phyloP scores from a whole-genome alignment of 768 basidiomycete species.

The Phlebiopsis flavidoalba region DNA sequence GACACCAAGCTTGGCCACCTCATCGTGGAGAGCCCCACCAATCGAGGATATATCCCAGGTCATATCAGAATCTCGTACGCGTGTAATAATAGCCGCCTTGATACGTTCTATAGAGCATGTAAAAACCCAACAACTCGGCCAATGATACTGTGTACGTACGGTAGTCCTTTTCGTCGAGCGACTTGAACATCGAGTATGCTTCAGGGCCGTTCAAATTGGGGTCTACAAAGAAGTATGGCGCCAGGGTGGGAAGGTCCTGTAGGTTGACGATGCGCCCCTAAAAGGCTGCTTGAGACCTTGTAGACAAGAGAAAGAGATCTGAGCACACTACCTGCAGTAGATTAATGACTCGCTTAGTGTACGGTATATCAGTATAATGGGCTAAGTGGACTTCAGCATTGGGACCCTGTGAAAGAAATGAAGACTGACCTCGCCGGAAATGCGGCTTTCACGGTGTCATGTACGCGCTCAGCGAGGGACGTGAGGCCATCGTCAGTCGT shows the following conservation, averaged over 20 bases:
- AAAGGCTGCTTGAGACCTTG: background rate
- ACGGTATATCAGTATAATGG: slow-evolving; percentile 46
- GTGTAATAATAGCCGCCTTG: slow-evolving; percentile 19
- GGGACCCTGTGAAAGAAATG: background rate
- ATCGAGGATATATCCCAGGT: slow-evolving; percentile 37
- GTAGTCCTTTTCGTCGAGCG: slow-evolving; percentile 37
- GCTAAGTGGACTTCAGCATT: background rate
- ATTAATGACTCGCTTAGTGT: slow-evolving; percentile 59
- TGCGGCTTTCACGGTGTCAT: slow-evolving; percentile 43
- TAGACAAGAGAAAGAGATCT: background rate
- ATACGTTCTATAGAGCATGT: background rate
- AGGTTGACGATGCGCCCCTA: slow-evolving; percentile 70
- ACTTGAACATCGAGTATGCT: slow-evolving; percentile 47
- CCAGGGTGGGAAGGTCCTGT: slow-evolving; percentile 61
- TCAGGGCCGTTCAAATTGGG: slow-evolving; percentile 55
- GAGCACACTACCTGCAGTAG: slow-evolving; percentile 51
- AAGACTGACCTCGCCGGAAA: slow-evolving; percentile 54
- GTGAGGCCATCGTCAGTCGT: slow-evolving; percentile 44
- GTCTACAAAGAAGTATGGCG: slow-evolving; percentile 74
- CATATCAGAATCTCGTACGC: slow-evolving; percentile 24
- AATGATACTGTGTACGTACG: slow-evolving; percentile 28
- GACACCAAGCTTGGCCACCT: slow-evolving; percentile 34
- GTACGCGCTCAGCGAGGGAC: slow-evolving; percentile 50
- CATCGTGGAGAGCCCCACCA: slow-evolving; percentile 36
- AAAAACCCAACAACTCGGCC: background rate